Evolutionary conservation across 495 filamentous ascomycete genomes (phyloP).

Genomic region (Penicillium desertorum): DNA sequence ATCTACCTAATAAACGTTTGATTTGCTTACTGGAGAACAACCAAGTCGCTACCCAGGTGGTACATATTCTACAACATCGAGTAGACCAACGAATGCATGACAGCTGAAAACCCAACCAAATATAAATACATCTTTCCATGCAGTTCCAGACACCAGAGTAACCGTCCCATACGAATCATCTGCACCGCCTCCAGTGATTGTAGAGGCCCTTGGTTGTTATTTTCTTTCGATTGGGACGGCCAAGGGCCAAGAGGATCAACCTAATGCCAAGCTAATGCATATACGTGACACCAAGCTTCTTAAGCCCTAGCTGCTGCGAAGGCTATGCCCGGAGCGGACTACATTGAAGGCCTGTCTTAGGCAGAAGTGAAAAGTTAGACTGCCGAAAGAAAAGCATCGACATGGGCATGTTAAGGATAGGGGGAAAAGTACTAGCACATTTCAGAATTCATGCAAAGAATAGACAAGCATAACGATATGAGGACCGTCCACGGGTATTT

Average conservation of each 20-base stretch:
- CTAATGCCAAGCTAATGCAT: not conserved
- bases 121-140: slow-evolving; percentile 11
- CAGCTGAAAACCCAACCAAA: slow-evolving; percentile 1
- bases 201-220: not conserved
- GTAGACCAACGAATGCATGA: slow-evolving; percentile 5
- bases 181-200: not conserved
- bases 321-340: too few species aligned
- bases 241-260: not conserved
- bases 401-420: too few species aligned
- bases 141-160: slow-evolving; percentile 6
- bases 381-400: too few species aligned
- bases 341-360: too few species aligned
- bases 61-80: slow-evolving; percentile 3
- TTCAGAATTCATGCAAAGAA: too few species aligned
- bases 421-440: too few species aligned
- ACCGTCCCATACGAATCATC: not conserved
- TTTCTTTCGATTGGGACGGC: not conserved
- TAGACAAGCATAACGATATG: not conserved
- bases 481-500: not conserved
- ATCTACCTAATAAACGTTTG: too few species aligned
- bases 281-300: too few species aligned
- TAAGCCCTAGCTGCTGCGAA: too few species aligned
- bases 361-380: too few species aligned
- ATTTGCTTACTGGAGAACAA: too few species aligned
- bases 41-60: too few species aligned